These are phyloP conservation scores for Gaeumannomyces sp. DNA, from an alignment of 2,329 filamentous ascomycete genomes.

Conservation along the genomic window DNA sequence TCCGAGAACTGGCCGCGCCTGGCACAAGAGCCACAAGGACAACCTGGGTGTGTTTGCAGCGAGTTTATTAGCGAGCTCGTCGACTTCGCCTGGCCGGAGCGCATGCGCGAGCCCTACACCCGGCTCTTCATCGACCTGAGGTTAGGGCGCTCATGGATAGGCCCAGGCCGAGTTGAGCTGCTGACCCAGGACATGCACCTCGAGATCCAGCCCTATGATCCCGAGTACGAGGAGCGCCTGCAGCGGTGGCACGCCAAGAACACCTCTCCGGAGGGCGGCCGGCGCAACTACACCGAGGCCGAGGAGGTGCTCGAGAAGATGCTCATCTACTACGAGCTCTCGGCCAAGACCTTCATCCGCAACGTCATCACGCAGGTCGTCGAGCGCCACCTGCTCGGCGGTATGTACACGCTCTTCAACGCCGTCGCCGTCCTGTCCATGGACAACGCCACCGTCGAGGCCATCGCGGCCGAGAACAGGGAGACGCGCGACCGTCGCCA, in stretches of 20 bases:
- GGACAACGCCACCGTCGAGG: slow-evolving; percentile 37
- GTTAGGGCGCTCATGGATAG: slow-evolving; percentile 39
- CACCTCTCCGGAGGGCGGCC: slow-evolving; percentile 33
- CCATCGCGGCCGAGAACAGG: slow-evolving; percentile 47
- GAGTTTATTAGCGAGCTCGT: slow-evolving; percentile 47
- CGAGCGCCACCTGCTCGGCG: slow-evolving; percentile 44
- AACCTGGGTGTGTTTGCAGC: slow-evolving; percentile 48
- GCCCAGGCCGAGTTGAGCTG: slow-evolving; percentile 39
- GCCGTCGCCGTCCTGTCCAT: slow-evolving; percentile 45
- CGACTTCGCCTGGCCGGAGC: slow-evolving; percentile 42
- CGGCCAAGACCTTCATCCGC: slow-evolving; percentile 44
- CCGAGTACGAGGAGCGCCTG: slow-evolving; percentile 46
- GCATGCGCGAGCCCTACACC: slow-evolving; percentile 45
- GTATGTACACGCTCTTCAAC: slow-evolving; percentile 46
- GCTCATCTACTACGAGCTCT: slow-evolving; percentile 49
- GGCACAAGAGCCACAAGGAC: slow-evolving; percentile 47
- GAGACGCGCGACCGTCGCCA: slow-evolving; percentile 44
- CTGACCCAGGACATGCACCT: slow-evolving; percentile 45
- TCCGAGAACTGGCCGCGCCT: slow-evolving; percentile 46
- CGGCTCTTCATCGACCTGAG: slow-evolving; percentile 43
- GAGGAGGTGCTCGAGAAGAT: slow-evolving; percentile 50
- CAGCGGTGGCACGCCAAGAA: slow-evolving; percentile 37
- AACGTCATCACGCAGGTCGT: slow-evolving; percentile 48
- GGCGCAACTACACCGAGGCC: slow-evolving; percentile 37
- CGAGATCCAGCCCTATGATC: slow-evolving; percentile 47